Conservation (phyloP, 192 early-diverging fungal genomes). For the Backusella macrospora region DNA sequence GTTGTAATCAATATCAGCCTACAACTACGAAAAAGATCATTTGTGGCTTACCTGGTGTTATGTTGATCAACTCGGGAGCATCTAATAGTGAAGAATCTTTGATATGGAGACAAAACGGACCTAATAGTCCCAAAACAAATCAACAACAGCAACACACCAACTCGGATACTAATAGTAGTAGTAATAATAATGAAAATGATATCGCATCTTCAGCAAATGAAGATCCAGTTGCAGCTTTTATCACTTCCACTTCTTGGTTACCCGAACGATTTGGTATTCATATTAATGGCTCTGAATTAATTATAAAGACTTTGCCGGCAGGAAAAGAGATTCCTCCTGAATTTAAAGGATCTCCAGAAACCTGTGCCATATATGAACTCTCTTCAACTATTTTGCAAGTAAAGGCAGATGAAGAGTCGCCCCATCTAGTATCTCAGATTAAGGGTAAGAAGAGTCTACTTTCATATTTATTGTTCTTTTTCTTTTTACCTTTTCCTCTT, state of each 20-base stretch:
- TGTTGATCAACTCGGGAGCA: conserved; percentile 80
- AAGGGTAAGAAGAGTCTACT: conserved; percentile 44
- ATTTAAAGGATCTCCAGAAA: conserved; percentile 27
- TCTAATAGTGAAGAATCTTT: conserved; percentile 55
- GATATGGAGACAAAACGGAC: conserved; percentile 51
- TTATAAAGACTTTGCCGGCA: conserved; percentile 35
- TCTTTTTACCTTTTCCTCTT: too few relatives aligned
- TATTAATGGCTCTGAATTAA: conserved; percentile 36
- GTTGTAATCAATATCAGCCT: conserved; percentile 84
- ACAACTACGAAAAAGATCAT: conserved; percentile 73
- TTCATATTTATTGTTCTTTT: neutral
- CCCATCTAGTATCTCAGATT: conserved; percentile 74
- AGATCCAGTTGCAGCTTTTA: conserved; percentile 21
- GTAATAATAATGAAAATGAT: conserved; percentile 17
- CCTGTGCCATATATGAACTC: conserved; percentile 66
- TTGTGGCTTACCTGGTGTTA: conserved; percentile 65
- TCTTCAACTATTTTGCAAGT: conserved; percentile 60
- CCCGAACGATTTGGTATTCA: conserved; percentile 42
- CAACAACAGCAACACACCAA: neutral
- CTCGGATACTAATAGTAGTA: neutral
- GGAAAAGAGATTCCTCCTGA: conserved; percentile 33
- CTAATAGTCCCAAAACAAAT: conserved; percentile 26
- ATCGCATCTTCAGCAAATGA: conserved; percentile 3
- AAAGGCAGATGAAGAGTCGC: conserved; percentile 56
- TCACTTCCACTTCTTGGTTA: conserved; percentile 44